Conservation (phyloP, 2,329 filamentous ascomycete species). For the Trichocomaceae sp. region DNA sequence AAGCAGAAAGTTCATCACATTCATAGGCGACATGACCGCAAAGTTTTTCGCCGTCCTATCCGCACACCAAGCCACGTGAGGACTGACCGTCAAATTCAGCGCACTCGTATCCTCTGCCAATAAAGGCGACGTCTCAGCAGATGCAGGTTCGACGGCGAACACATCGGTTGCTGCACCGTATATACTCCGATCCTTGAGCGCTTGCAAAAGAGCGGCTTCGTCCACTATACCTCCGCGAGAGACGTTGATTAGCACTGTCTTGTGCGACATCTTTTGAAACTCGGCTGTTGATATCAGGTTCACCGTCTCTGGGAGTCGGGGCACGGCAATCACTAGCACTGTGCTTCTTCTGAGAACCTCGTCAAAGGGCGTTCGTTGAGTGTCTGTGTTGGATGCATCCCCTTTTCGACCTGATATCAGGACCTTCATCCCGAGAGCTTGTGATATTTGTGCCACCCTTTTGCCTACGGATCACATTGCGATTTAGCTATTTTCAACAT, state of each 20-base stretch:
- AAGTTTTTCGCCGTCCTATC: conserved; percentile 41
- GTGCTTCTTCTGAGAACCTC: conserved; percentile 25
- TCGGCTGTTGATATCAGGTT: conserved; percentile 34
- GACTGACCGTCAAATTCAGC: conserved; percentile 47
- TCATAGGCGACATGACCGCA: conserved; percentile 6
- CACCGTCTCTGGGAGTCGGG: conserved; percentile 26
- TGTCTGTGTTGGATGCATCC: conserved; percentile 12
- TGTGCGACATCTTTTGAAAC: conserved; percentile 39
- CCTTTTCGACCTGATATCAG: conserved; percentile 44
- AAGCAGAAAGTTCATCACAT: conserved; percentile 8
- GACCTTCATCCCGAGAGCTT: conserved; percentile 44
- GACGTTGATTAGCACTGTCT: conserved; percentile 45
- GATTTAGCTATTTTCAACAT: not conserved
- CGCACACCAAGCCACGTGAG: conserved; percentile 51
- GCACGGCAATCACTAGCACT: conserved; percentile 27
- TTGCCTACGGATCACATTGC: conserved; percentile 23
- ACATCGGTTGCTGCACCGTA: conserved; percentile 49
- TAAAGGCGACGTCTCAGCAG: conserved; percentile 38
- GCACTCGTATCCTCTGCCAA: conserved; percentile 38
- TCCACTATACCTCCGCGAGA: conserved; percentile 47
- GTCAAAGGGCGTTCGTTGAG: conserved; percentile 22
- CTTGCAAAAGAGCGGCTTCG: conserved; percentile 42
- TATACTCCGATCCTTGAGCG: conserved; percentile 40
- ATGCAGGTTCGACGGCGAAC: conserved; percentile 43
- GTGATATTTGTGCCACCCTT: conserved; percentile 40